Percentiles rank a stretch among this genome's conserved stretches.
These are phyloP conservation scores for Orychophragmus violaceus DNA, from an alignment of 345 rosid species.

Conservation along the genomic window DNA sequence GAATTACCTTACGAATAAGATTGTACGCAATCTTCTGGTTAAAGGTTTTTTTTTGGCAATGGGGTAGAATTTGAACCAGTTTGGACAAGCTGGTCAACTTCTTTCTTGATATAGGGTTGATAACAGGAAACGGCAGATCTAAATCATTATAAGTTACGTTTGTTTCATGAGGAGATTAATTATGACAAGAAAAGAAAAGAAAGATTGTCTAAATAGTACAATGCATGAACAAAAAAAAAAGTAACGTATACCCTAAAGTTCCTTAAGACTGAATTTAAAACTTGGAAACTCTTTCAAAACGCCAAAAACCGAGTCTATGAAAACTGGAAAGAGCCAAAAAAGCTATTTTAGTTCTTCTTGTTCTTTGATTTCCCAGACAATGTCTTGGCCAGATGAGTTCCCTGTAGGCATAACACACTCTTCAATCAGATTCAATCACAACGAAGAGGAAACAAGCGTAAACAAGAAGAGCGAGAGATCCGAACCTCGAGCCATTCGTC, in stretches of 20 bases:
- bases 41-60: neutral
- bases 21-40: neutral
- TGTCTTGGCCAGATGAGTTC: constrained; percentile 29
- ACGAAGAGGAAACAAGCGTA: neutral
- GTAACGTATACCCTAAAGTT: constrained; percentile 20
- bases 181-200: constrained; percentile 8
- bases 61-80: neutral
- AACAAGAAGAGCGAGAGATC: neutral
- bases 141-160: constrained; percentile 7
- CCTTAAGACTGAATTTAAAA: constrained; percentile 19
- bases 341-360: constrained; percentile 30
- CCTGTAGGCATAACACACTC: constrained; percentile 13
- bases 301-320: constrained; percentile 10
- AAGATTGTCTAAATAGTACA: constrained; percentile 24
- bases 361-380: constrained; percentile 32
- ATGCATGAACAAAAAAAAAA: constrained; percentile 14
- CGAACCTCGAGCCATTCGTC: constrained; percentile 96
- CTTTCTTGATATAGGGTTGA: neutral
- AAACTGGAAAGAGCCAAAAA: neutral
- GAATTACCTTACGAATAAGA: neutral
- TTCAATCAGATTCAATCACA: constrained; percentile 4
- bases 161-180: constrained; percentile 15
- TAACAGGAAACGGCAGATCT: neutral
- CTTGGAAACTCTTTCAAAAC: constrained; percentile 21
- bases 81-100: neutral